phyloP scores from a whole-genome alignment of 805 yeast genomes.

The Cyberlindnera saturnus region DNA sequence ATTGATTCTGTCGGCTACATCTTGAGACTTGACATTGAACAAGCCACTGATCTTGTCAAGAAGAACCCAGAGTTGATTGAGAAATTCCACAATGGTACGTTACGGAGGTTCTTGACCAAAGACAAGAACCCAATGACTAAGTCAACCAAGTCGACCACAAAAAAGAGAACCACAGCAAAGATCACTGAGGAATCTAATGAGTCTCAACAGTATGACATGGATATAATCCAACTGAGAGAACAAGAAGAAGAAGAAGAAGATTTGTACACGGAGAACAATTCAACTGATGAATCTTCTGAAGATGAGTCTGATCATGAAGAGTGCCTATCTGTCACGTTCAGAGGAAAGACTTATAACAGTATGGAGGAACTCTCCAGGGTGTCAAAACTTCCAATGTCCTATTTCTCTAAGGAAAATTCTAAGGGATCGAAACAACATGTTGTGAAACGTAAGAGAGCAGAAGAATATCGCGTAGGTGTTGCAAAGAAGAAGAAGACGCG shows the following conservation, averaged over 20 bases:
- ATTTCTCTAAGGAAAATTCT: conserved; percentile 11
- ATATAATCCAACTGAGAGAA: background rate
- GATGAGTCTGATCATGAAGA: conserved; percentile 1
- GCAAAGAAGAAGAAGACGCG: conserved; percentile 15
- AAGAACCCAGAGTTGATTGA: conserved; percentile 18
- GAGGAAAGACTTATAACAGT: conserved; percentile 18
- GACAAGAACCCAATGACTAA: background rate
- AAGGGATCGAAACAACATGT: background rate
- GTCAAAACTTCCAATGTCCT: conserved; percentile 20
- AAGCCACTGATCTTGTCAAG: conserved; percentile 19
- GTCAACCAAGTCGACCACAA: background rate
- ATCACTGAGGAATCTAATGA: background rate
- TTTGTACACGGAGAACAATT: conserved; percentile 12
- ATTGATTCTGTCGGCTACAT: conserved; percentile 20
- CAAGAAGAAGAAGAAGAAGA: conserved; percentile 8
- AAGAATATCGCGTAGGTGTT: conserved; percentile 15
- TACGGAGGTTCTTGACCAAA: conserved; percentile 8
- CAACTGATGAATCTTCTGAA: conserved; percentile 12
- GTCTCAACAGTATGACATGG: background rate
- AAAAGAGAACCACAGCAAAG: background rate
- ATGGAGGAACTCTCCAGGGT: conserved; percentile 16
- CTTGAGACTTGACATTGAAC: conserved; percentile 12
- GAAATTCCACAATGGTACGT: conserved; percentile 24
- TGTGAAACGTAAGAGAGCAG: conserved; percentile 1
- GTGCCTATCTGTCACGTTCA: conserved; percentile 4